These are phyloP conservation scores for Sugiyamaella grinbergsii DNA, from an alignment of 1,139 yeast genomes.

Conservation along the genomic window DNA sequence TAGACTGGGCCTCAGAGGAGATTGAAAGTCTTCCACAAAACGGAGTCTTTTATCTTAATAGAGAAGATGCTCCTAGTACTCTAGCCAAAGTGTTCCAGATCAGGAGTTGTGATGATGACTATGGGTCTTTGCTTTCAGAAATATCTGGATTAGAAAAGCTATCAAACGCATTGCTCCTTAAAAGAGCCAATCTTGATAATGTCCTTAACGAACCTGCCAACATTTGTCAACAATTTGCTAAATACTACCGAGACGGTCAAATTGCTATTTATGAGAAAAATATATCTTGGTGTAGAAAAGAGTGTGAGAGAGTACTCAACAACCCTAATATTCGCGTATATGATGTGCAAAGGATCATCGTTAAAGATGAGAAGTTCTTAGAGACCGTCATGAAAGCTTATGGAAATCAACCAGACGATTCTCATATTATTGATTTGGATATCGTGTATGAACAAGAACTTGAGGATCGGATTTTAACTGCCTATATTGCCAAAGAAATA, in stretches of 20 bases:
- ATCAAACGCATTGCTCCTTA: conserved; percentile 9
- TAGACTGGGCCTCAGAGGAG: conserved; percentile 5
- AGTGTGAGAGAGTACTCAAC: background rate
- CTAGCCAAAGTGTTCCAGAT: conserved; percentile 26
- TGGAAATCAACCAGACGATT: too few relatives aligned
- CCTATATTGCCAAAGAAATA: too few relatives aligned
- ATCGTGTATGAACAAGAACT: too few relatives aligned
- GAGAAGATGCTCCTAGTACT: conserved; percentile 26
- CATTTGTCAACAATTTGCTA: conserved; percentile 23
- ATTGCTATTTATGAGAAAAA: conserved; percentile 21
- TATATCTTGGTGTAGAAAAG: conserved; percentile 18
- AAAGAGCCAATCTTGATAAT: background rate
- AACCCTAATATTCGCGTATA: background rate
- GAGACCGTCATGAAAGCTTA: background rate
- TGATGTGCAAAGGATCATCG: background rate
- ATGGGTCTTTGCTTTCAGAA: conserved; percentile 11
- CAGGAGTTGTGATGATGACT: conserved; percentile 16
- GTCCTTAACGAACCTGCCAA: conserved; percentile 18
- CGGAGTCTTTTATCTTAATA: conserved; percentile 30
- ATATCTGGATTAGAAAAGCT: conserved; percentile 18
- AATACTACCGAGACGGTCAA: conserved; percentile 29
- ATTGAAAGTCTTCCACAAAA: conserved; percentile 23
- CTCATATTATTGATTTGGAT: background rate
- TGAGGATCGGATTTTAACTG: too few relatives aligned
- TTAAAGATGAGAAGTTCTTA: background rate